phyloP scores from a whole-genome alignment of 2,329 filamentous ascomycete species.

The Cladosporium phlei region DNA sequence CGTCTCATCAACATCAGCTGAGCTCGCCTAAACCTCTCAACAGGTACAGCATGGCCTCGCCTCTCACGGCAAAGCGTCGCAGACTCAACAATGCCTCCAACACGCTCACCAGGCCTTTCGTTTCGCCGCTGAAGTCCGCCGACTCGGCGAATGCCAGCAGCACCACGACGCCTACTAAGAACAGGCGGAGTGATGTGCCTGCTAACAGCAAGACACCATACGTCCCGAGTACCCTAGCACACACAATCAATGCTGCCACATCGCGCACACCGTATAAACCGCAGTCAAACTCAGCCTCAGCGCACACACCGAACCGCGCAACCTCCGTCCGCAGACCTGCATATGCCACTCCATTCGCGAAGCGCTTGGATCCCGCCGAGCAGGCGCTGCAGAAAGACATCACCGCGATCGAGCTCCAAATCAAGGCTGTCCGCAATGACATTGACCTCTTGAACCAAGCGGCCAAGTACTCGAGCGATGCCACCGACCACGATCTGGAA shows the following conservation, averaged over 20 bases:
- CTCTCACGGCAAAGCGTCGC: constrained; percentile 55
- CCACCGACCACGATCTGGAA: constrained; percentile 52
- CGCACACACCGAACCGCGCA: constrained; percentile 19
- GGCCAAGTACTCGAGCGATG: constrained; percentile 43
- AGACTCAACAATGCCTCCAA: constrained; percentile 54
- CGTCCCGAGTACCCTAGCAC: constrained; percentile 28
- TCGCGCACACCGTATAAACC: not conserved
- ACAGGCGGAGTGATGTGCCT: constrained; percentile 14
- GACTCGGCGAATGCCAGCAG: no score
- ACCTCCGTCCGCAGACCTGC: constrained; percentile 34
- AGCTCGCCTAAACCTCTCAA: constrained; percentile 2
- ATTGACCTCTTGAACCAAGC: constrained; percentile 52
- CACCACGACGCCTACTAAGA: constrained; percentile 18
- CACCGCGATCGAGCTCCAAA: constrained; percentile 28
- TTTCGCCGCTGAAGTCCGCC: constrained; percentile 58
- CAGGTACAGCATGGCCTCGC: constrained; percentile 40
- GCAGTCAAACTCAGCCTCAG: not conserved
- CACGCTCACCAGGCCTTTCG: constrained; percentile 66
- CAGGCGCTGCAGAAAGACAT: constrained; percentile 22
- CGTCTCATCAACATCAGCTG: no score
- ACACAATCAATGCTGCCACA: constrained; percentile 19
- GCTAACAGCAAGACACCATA: constrained; percentile 19
- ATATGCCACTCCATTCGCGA: constrained; percentile 22
- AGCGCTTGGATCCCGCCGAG: constrained; percentile 23
- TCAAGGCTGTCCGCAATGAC: constrained; percentile 41